Evolutionary conservation across 139 green algal genomes (phyloP).

Genomic region (Tetraselmis striata): DNA sequence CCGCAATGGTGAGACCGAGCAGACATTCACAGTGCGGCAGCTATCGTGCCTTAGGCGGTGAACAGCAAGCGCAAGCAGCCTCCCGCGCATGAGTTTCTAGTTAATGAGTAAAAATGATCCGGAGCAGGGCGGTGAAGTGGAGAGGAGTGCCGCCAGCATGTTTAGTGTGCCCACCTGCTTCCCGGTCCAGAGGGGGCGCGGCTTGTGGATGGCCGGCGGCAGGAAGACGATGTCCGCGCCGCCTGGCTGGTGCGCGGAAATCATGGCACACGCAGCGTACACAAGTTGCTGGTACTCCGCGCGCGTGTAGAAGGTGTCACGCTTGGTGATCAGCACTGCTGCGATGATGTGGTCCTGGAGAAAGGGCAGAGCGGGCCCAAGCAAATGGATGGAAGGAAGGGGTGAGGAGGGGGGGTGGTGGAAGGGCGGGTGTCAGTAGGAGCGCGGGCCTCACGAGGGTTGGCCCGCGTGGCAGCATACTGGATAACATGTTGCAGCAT

Average conservation of each 20-base stretch:
- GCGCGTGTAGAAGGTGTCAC: slow-evolving; percentile 75
- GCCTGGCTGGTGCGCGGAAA: not conserved
- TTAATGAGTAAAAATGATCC: no score
- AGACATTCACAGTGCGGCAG: no score
- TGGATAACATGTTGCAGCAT: no score
- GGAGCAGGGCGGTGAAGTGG: no score
- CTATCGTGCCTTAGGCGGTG: no score
- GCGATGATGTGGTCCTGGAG: slow-evolving; percentile 86
- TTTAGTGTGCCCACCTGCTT: slow-evolving; percentile 68
- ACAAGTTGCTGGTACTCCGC: slow-evolving; percentile 74
- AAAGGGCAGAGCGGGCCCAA: not conserved
- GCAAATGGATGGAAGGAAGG: not conserved
- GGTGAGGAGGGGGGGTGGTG: not conserved
- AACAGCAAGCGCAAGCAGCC: no score
- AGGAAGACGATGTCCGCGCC: slow-evolving; percentile 45
- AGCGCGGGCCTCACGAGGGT: no score
- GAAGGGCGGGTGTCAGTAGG: no score
- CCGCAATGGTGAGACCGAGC: no score
- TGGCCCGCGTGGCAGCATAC: no score
- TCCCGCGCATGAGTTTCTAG: no score
- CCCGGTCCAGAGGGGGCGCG: slow-evolving; percentile 78
- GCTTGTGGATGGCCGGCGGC: slow-evolving; percentile 73
- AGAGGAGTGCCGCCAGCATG: no score
- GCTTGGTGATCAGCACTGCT: slow-evolving; percentile 72
- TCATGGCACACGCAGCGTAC: slow-evolving; percentile 43